A percentile compares a stretch with the other conserved stretches of the same genome.
Conservation (phyloP, 495 filamentous ascomycete species). For the Penicillium egyptiacum region DNA sequence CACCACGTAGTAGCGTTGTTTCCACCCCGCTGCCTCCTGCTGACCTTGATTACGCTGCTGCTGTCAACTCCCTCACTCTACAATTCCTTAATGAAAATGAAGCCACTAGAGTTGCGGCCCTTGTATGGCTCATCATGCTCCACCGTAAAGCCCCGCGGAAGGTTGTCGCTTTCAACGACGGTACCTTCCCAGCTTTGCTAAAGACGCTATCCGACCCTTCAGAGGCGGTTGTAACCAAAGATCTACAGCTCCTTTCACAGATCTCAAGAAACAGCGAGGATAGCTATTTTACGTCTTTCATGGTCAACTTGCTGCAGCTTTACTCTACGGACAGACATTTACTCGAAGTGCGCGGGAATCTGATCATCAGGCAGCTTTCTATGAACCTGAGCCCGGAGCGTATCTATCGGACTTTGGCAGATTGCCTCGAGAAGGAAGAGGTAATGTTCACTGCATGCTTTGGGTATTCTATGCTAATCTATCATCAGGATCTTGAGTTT, state of each 20-base stretch:
- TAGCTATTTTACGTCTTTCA: constrained; percentile 95
- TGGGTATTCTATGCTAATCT: constrained; percentile 12
- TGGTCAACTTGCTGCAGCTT: constrained; percentile 93
- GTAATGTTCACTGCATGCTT: constrained; percentile 22
- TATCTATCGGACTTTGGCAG: constrained; percentile 94
- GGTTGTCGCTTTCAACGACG: constrained; percentile 93
- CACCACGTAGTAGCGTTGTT: constrained; percentile 43
- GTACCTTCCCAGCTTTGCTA: constrained; percentile 91
- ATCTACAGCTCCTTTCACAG: constrained; percentile 91
- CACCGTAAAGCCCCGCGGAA: constrained; percentile 93
- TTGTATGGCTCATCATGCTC: constrained; percentile 97
- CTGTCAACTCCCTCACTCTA: constrained; percentile 91
- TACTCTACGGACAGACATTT: constrained; percentile 92
- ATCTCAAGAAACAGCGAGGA: constrained; percentile 97
- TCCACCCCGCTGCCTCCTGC: constrained; percentile 47
- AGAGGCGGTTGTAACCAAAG: constrained; percentile 93
- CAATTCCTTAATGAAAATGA: constrained; percentile 97
- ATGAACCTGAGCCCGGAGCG: constrained; percentile 88
- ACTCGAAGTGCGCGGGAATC: constrained; percentile 87
- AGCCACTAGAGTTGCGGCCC: constrained; percentile 86
- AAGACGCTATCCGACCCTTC: constrained; percentile 96
- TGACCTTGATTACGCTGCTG: constrained; percentile 93
- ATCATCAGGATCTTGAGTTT: constrained; percentile 81
- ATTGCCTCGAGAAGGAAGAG: constrained; percentile 97
- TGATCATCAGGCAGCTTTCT: constrained; percentile 95